Evolutionary conservation across 768 basidiomycete species (phyloP).

Genomic region (Tremella fuciformis): DNA sequence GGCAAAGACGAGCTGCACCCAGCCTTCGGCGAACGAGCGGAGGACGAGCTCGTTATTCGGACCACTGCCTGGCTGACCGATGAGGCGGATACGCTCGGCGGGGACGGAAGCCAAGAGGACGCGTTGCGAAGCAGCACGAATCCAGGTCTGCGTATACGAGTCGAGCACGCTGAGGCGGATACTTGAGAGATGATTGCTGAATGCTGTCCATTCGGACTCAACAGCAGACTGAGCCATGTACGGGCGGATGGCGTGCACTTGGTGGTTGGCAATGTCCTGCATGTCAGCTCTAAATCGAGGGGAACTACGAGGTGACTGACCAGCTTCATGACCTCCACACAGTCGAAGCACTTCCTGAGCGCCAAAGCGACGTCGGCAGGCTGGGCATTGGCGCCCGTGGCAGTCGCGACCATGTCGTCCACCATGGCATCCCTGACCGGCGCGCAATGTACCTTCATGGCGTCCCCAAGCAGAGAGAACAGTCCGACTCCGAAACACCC

Average conservation of each 20-base stretch:
- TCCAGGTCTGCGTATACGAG: constrained; percentile 64
- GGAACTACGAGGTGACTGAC: constrained; percentile 60
- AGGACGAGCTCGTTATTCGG: constrained; percentile 30
- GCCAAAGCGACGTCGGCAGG: constrained; percentile 75
- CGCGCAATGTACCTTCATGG: constrained; percentile 85
- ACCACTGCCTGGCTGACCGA: constrained; percentile 43
- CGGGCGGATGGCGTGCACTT: constrained; percentile 87
- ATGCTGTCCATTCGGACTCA: constrained; percentile 73
- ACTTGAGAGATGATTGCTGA: constrained; percentile 57
- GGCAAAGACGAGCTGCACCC: constrained; percentile 62
- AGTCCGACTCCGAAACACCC: constrained; percentile 75
- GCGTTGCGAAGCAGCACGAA: constrained; percentile 55
- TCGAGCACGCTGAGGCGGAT: constrained; percentile 22
- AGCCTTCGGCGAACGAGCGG: constrained; percentile 35
- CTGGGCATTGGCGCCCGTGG: constrained; percentile 66
- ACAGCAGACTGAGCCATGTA: constrained; percentile 76
- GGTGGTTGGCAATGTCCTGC: constrained; percentile 94
- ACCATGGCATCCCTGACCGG: constrained; percentile 85
- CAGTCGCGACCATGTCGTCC: constrained; percentile 74
- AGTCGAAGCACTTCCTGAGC: constrained; percentile 78
- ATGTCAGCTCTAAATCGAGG: constrained; percentile 14
- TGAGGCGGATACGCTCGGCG: constrained; percentile 53
- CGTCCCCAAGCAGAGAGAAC: constrained; percentile 72
- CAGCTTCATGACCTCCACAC: constrained; percentile 92
- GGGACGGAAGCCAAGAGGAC: constrained; percentile 14